Evolutionary conservation across 768 basidiomycete genomes (phyloP), one percentile per base, ranked within the genome.

Genomic region (Lactarius sanguifluus): DNA sequence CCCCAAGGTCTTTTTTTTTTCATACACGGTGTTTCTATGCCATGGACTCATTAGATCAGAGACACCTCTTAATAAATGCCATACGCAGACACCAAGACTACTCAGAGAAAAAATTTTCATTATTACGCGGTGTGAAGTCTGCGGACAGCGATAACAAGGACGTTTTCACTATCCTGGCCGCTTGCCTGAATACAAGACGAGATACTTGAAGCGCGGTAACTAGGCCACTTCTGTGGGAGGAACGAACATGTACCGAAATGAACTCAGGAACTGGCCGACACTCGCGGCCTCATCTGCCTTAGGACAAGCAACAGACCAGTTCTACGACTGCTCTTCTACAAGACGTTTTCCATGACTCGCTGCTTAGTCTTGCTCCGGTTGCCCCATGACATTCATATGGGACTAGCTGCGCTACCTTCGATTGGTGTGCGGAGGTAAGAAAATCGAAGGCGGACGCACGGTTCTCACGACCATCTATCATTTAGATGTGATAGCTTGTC

Each of bases 391-490:
- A 18, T 56, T 34, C 55, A 56, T 56, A n/a, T 34, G 7, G 55
- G 28, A 34, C 55, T 30, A 41, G 41, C 41, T n/a, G 41, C 54
- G 20, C 34, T 7, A 36, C 40, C 40, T 23, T n/a, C n/a, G 55
- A 57, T 34, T 57, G 30, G 55, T 34, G n/a, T 57, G 56, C 56
- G 56, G 28, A 57, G 12, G 34, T 34, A 58, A 38, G 57, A 58
- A 38, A 6, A 59, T 2, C n/a, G 30, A 47, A n/a, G 15, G 18
- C 52, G 25, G 28, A 30, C 66, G 62, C 58, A 30, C 34, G 9
- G 30, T 20, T 64, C 52, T 56, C 57, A 47, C 66, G 18, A 55
- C 66, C 54, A 67, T 64, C 66, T 58, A 67, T 64, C 66, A 67
- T 57, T 56, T 5, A 55, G 40, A 55, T 30, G 61, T 38, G 40